Conservation (phyloP, 257 asterid species). For the Thymus quinquecostatus region DNA sequence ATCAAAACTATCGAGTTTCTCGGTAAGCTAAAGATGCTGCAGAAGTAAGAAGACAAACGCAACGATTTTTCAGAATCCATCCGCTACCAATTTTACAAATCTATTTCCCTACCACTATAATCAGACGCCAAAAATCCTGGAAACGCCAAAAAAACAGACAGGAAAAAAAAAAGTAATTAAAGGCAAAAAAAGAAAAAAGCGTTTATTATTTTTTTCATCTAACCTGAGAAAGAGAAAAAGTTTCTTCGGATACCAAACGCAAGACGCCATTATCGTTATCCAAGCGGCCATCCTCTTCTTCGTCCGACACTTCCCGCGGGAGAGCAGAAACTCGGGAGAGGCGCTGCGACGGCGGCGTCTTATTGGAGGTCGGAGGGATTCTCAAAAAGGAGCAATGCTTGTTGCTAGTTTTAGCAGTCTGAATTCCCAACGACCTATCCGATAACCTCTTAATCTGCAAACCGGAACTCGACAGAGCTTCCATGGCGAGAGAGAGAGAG, state of each 20-base stretch:
- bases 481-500: constrained; percentile 44
- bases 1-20: too few relatives aligned
- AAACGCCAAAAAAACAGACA: neutral
- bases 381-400: constrained; percentile 25
- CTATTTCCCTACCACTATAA: neutral
- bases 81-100: neutral
- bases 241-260: constrained; percentile 45
- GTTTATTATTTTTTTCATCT: neutral
- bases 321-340: constrained; percentile 43
- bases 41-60: neutral
- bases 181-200: neutral
- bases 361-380: constrained; percentile 29
- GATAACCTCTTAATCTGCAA: constrained; percentile 46
- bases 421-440: constrained; percentile 31
- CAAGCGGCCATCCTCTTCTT: constrained; percentile 37
- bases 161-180: neutral
- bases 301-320: constrained; percentile 42
- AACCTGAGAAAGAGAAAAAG: constrained; percentile 50
- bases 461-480: constrained; percentile 55
- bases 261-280: constrained; percentile 37
- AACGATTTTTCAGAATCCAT: neutral
- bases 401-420: constrained; percentile 14
- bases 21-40: neutral
- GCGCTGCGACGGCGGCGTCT: constrained; percentile 37
- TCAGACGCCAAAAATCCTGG: neutral